phyloP scores from a whole-genome alignment of 1,284 basidiomycete species.

The Rhodotorula sp. region DNA sequence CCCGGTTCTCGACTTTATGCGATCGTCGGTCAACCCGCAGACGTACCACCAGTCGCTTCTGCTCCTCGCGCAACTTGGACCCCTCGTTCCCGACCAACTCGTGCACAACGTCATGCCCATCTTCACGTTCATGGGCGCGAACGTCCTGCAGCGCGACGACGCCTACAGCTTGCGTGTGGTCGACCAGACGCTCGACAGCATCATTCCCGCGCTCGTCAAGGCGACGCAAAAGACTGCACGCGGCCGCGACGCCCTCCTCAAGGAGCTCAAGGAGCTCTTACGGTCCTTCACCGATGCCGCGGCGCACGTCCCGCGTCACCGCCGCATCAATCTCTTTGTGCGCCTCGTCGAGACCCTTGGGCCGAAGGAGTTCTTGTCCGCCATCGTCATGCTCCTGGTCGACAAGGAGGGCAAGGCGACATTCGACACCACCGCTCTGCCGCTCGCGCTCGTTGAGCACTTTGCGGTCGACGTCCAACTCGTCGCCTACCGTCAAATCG shows the following conservation, averaged over 20 bases:
- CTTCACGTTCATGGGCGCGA: slow-evolving; percentile 98
- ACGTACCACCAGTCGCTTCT: slow-evolving; percentile 91
- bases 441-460: slow-evolving; percentile 65
- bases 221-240: slow-evolving; percentile 52
- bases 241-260: slow-evolving; percentile 39
- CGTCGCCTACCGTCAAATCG: slow-evolving; percentile 65
- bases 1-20: slow-evolving; percentile 79
- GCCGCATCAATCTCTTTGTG: slow-evolving; percentile 82
- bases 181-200: slow-evolving; percentile 86
- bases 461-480: slow-evolving; percentile 57
- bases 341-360: slow-evolving; percentile 87
- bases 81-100: slow-evolving; percentile 83
- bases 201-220: slow-evolving; percentile 87
- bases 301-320: slow-evolving; percentile 81
- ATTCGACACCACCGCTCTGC: slow-evolving; percentile 58
- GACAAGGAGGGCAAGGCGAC: slow-evolving; percentile 71
- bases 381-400: slow-evolving; percentile 80
- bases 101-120: slow-evolving; percentile 97
- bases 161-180: slow-evolving; percentile 92
- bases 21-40: slow-evolving; percentile 84
- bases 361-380: slow-evolving; percentile 74
- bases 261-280: slow-evolving; percentile 60
- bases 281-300: slow-evolving; percentile 86
- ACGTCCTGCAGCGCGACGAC: slow-evolving; percentile 94
- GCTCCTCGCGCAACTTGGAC: slow-evolving; percentile 81